A percentile compares a stretch with the other conserved stretches of the same genome.
These are phyloP conservation scores for Talinum fruticosum DNA, from an alignment of 148 eudicot genomes.

Conservation along the genomic window DNA sequence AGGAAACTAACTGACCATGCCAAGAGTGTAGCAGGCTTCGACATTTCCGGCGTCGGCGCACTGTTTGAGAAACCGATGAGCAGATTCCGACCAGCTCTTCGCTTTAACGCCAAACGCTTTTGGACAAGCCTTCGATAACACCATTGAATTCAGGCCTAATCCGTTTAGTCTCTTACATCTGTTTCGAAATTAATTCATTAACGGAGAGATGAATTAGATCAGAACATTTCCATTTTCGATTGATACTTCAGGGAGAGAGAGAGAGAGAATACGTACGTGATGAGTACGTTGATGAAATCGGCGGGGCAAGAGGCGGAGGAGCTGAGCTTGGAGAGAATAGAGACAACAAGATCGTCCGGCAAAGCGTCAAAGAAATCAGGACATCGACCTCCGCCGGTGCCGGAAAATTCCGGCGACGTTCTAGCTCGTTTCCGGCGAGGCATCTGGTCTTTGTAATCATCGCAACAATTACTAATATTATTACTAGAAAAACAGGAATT, in stretches of 20 bases:
- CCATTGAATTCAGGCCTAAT: slow-evolving; percentile 54
- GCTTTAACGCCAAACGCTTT: slow-evolving; percentile 53
- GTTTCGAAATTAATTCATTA: slow-evolving; percentile 22
- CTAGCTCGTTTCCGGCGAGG: slow-evolving; percentile 25
- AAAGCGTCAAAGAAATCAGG: slow-evolving; percentile 42
- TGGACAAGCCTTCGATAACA: slow-evolving; percentile 58
- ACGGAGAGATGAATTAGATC: neutral
- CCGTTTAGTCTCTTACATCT: slow-evolving; percentile 78
- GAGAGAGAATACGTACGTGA: slow-evolving; percentile 35
- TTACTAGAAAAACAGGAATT: neutral
- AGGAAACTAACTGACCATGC: slow-evolving; percentile 53
- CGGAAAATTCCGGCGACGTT: slow-evolving; percentile 1
- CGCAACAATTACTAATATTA: neutral
- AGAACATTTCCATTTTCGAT: neutral
- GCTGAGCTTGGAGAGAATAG: slow-evolving; percentile 42
- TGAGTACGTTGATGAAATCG: slow-evolving; percentile 42
- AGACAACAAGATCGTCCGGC: slow-evolving; percentile 54
- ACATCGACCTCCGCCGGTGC: neutral
- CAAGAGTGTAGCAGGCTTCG: slow-evolving; percentile 80
- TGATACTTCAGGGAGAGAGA: neutral
- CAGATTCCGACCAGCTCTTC: slow-evolving; percentile 59
- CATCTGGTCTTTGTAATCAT: neutral
- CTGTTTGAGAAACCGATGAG: slow-evolving; percentile 61
- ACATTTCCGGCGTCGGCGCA: slow-evolving; percentile 71
- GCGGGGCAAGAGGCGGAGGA: slow-evolving; percentile 47